phyloP scores from a whole-genome alignment of 768 basidiomycete genomes.

The Leccinum broughii region DNA sequence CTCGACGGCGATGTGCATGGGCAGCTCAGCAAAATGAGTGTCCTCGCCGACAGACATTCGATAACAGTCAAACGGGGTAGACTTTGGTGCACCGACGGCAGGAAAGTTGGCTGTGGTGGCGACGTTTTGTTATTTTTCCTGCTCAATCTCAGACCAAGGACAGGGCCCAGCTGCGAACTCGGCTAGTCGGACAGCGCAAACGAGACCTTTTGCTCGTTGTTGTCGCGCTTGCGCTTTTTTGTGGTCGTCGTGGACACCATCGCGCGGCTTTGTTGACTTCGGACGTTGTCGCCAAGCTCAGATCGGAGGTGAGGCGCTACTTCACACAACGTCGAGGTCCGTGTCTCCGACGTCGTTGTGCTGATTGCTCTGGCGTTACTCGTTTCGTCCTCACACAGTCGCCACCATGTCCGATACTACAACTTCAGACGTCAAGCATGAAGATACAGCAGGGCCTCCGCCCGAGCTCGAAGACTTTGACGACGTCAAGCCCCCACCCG shows the following conservation, averaged over 20 bases:
- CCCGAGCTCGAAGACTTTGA: constrained; percentile 23
- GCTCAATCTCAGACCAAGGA: constrained; percentile 36
- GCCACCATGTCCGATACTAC: constrained; percentile 15
- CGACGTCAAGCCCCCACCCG: constrained; percentile 28
- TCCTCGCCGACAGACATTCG: constrained; percentile 37
- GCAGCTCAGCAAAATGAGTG: constrained; percentile 32
- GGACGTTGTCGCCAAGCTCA: constrained; percentile 4
- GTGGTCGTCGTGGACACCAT: constrained; percentile 29
- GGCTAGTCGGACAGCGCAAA: constrained; percentile 39
- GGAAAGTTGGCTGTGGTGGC: constrained; percentile 16
- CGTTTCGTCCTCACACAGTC: constrained; percentile 32
- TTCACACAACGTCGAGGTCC: constrained; percentile 24
- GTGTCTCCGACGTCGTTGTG: constrained; percentile 14
- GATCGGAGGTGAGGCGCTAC: constrained; percentile 8
- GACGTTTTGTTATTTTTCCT: constrained; percentile 3
- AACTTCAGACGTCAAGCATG: constrained; percentile 15
- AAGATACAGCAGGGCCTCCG: constrained; percentile 9
- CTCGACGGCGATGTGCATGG: constrained; percentile 68
- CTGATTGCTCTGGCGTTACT: constrained; percentile 8
- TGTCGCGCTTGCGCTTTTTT: constrained; percentile 53
- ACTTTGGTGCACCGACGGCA: too few species aligned
- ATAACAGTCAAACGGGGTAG: constrained; percentile 66
- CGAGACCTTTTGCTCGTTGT: constrained; percentile 35
- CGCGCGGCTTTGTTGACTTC: constrained; percentile 14
- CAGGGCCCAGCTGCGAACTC: constrained; percentile 45